Conservation (phyloP, 257 asterid species). For the Solanum boliviense region DNA sequence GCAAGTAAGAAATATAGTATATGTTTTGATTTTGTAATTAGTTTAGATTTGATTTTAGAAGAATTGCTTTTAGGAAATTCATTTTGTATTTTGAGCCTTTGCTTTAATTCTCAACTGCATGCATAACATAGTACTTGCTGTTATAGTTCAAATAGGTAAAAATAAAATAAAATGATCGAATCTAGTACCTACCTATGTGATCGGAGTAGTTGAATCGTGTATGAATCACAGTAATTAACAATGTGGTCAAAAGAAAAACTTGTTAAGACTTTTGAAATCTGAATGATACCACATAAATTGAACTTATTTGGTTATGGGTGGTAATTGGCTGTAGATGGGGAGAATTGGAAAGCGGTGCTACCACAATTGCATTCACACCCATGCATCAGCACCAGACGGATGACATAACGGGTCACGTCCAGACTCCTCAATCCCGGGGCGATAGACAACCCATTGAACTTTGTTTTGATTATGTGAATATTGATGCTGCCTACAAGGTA, state of each 20-base stretch:
- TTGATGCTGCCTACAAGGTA: slow-evolving; percentile 80
- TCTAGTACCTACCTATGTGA: background rate
- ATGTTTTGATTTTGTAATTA: too few relatives aligned
- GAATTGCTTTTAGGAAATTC: background rate
- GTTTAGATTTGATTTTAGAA: background rate
- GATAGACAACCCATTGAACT: slow-evolving; percentile 60
- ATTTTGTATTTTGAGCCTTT: background rate
- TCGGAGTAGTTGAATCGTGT: background rate
- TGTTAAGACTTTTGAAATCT: too few relatives aligned
- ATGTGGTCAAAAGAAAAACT: background rate
- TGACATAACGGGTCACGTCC: slow-evolving; percentile 56
- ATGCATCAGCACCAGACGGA: slow-evolving; percentile 72
- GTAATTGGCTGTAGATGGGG: slow-evolving; percentile 49
- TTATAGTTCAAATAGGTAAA: background rate
- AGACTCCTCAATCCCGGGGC: slow-evolving; percentile 9
- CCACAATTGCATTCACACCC: slow-evolving; percentile 86
- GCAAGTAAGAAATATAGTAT: slow-evolving; percentile 22
- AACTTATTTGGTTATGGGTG: background rate
- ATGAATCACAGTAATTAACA: too few relatives aligned
- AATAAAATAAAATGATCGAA: too few relatives aligned
- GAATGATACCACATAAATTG: background rate
- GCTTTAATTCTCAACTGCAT: background rate
- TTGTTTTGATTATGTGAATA: slow-evolving; percentile 71
- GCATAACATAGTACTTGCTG: background rate
- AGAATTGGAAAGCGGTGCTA: slow-evolving; percentile 72